Percentiles rank a stretch among this genome's conserved stretches.
Evolutionary conservation across 1,284 basidiomycete species (phyloP).

Genomic region (Erythrobasidium hasegawianum): DNA sequence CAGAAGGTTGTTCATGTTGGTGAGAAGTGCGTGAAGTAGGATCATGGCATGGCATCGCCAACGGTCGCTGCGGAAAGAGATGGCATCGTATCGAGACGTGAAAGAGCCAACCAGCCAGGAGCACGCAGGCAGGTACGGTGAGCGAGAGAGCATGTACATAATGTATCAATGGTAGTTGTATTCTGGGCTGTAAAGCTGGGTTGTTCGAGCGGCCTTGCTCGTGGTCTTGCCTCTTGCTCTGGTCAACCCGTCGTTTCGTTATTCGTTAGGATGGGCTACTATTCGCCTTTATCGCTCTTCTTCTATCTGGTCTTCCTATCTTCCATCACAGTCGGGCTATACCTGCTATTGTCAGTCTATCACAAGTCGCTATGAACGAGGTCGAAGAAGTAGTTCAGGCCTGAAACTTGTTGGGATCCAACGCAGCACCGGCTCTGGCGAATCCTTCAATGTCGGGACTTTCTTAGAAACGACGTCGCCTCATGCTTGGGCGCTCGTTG

Average conservation of each 20-base stretch:
- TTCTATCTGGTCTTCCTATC: slow-evolving; percentile 21
- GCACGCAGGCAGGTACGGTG: too few relatives aligned
- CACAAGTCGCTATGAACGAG: not conserved
- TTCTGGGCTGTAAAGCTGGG: too few relatives aligned
- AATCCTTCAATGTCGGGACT: slow-evolving; percentile 75
- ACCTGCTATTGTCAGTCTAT: slow-evolving; percentile 31
- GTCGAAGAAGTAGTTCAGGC: not conserved
- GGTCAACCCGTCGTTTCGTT: too few relatives aligned
- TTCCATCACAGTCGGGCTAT: slow-evolving; percentile 16
- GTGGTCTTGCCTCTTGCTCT: not conserved
- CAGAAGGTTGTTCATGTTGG: too few relatives aligned
- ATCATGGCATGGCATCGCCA: too few relatives aligned
- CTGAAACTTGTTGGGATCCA: not conserved
- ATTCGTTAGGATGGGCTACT: slow-evolving; percentile 34
- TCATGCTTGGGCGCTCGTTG: slow-evolving; percentile 85
- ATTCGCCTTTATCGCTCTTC: slow-evolving; percentile 19
- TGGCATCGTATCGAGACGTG: too few relatives aligned
- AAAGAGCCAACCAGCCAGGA: too few relatives aligned
- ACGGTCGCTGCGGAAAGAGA: too few relatives aligned
- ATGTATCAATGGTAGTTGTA: too few relatives aligned
- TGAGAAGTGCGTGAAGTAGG: too few relatives aligned
- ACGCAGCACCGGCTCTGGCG: slow-evolving; percentile 31
- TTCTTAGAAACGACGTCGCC: slow-evolving; percentile 92
- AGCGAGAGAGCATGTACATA: too few relatives aligned
- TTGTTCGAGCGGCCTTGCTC: too few relatives aligned